Evolutionary conservation across 352 stramenopile genomes (phyloP), one percentile per base, ranked within the genome.

Genomic region (Elongisporangium anandrum): DNA sequence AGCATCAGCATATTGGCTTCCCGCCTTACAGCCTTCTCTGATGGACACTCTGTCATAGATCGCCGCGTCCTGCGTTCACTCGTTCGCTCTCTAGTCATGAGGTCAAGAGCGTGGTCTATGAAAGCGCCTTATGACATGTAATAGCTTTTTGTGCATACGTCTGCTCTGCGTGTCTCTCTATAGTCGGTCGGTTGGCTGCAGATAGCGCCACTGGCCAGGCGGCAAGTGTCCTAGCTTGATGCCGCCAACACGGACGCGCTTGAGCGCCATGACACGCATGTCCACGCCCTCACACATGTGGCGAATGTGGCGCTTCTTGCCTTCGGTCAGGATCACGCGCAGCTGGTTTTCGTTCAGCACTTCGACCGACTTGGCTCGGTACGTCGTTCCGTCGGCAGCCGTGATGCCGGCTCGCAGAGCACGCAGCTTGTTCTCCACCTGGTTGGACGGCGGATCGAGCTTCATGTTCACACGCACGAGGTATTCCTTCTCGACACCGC

Each of bases 241-340:
- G n/a, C 74, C 77, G 57, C 88, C 90, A 65, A 98, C 98, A 21
- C 83, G 73, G 20, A 97, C 81, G 51, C 96, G 83, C 70, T 98
- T 95, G 17, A 99, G 81, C 54, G 77, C 77, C n/a, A 93, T 66
- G 6, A 98, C 95, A 34, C 74, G 52, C 60, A 98, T 81, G 24
- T 92, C 94, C 0, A 99, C 72, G 24, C 92, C 79, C 51, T 96
- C 87, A 65, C 95, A 97, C 96, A 99, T 99, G 70, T 85, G 94
- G 10, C 96, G 93, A 70, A 99, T 98, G 74, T 99, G 96, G 60
- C 95, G 87, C 70, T 99, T 96, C 56, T 97, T 88, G 52, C 96
- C 96, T 73, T 99, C 94, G 7, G 85, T 91, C n/a, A 99, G 72
- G 39, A 96, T 85, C 39, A 98, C 85, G 10, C 81, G 69, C 57